These are phyloP conservation scores for Rhizopus microsporus DNA, from an alignment of 371 early-diverging fungal species.

Conservation along the genomic window DNA sequence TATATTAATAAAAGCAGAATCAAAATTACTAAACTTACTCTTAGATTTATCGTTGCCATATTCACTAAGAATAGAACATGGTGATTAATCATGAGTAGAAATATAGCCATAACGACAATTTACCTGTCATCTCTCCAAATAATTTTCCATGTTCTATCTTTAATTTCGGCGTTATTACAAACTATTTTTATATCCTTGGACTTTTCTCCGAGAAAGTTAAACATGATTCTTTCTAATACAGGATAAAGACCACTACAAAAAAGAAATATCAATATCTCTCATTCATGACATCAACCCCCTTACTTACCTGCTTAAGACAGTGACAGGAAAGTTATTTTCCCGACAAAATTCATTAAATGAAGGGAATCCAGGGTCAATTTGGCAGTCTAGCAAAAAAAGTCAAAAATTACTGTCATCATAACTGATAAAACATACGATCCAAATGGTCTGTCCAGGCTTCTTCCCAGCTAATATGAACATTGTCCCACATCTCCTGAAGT, in stretches of 20 bases:
- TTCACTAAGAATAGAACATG: constrained; percentile 16
- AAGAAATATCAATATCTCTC: background rate
- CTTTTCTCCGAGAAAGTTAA: constrained; percentile 43
- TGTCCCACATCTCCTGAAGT: constrained; percentile 57
- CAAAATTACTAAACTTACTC: constrained; percentile 28
- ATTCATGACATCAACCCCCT: background rate
- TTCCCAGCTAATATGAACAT: constrained; percentile 61
- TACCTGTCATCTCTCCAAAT: constrained; percentile 59
- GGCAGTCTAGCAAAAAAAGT: constrained; percentile 25
- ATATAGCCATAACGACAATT: background rate
- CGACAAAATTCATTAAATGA: constrained; percentile 51
- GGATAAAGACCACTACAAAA: constrained; percentile 48
- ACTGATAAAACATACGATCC: constrained; percentile 30
- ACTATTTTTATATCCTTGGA: constrained; percentile 49
- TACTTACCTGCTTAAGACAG: constrained; percentile 55
- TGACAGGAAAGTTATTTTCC: constrained; percentile 48
- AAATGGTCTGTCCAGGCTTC: constrained; percentile 60
- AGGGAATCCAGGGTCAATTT: constrained; percentile 55
- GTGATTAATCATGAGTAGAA: background rate
- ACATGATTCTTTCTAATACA: constrained; percentile 49
- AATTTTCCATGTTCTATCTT: constrained; percentile 55
- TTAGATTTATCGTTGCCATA: constrained; percentile 65
- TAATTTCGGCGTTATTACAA: constrained; percentile 48
- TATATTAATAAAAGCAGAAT: background rate
- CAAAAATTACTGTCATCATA: background rate